phyloP scores from a whole-genome alignment of 768 basidiomycete genomes.

The Pleurotus cornucopiae region DNA sequence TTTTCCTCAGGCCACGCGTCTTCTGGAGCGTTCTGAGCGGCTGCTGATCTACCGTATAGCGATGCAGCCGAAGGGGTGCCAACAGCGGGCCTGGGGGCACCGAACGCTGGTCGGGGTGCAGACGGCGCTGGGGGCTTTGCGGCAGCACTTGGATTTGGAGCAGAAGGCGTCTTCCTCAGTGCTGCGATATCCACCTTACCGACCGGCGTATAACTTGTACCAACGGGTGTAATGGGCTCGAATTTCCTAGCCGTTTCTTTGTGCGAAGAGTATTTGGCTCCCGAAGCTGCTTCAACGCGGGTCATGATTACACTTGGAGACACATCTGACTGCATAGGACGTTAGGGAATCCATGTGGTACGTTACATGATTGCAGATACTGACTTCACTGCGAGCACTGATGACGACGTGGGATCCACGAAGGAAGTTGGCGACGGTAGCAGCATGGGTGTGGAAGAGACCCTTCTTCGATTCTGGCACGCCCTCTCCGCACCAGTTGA shows the following conservation, averaged over 20 bases:
- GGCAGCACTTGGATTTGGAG: conserved; percentile 13
- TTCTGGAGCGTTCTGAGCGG: conserved; percentile 36
- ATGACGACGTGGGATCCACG: conserved; percentile 84
- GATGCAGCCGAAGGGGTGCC: conserved; percentile 34
- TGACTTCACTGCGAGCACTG: conserved; percentile 81
- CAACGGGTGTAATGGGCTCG: conserved; percentile 80
- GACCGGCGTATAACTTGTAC: conserved; percentile 71
- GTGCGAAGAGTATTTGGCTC: conserved; percentile 85
- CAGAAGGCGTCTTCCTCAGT: conserved; percentile 34
- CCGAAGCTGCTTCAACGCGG: conserved; percentile 83
- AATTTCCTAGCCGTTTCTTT: conserved; percentile 68
- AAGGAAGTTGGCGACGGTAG: conserved; percentile 74
- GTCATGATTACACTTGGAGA: conserved; percentile 76
- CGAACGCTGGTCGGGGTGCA: conserved; percentile 45
- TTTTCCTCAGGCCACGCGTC: conserved; percentile 61
- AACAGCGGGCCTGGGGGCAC: conserved; percentile 27
- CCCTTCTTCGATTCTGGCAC: conserved; percentile 93
- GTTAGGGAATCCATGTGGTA: neutral
- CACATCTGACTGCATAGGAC: conserved; percentile 65
- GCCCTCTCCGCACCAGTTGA: conserved; percentile 97
- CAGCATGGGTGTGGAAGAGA: conserved; percentile 84
- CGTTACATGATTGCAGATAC: conserved; percentile 13
- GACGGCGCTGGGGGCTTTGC: conserved; percentile 36
- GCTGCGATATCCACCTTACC: conserved; percentile 69
- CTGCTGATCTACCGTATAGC: conserved; percentile 29